Percentiles rank a stretch among this genome's conserved stretches.
These are phyloP conservation scores for Plasmodium blacklocki DNA, from an alignment of 169 alveolate genomes.

Conservation along the genomic window DNA sequence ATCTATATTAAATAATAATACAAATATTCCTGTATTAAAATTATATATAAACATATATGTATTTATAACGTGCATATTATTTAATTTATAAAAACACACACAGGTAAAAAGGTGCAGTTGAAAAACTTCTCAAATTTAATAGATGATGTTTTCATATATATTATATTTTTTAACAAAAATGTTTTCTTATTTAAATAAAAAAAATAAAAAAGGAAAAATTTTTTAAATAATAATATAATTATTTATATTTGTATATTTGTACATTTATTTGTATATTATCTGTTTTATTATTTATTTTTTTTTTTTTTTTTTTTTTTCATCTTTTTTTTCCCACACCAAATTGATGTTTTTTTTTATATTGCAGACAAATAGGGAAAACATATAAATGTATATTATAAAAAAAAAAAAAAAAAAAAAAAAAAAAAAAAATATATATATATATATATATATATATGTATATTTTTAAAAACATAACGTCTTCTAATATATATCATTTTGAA, in stretches of 20 bases:
- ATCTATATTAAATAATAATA: too few relatives aligned
- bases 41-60: constrained; percentile 6
- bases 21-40: too few relatives aligned
- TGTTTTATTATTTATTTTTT: constrained; percentile 4
- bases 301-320: background rate
- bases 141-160: too few relatives aligned
- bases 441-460: too few relatives aligned
- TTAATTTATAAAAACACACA: constrained; percentile 6
- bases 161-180: too few relatives aligned
- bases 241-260: background rate
- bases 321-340: background rate
- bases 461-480: too few relatives aligned
- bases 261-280: background rate
- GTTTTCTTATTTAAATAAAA: background rate
- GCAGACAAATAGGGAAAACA: constrained; percentile 21
- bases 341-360: constrained; percentile 7
- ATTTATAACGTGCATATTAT: background rate
- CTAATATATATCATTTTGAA: too few relatives aligned
- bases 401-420: too few relatives aligned
- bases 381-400: background rate
- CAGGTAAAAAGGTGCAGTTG: constrained; percentile 40
- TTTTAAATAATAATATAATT: background rate
- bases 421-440: too few relatives aligned
- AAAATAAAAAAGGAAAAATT: background rate
- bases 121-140: background rate